These are phyloP conservation scores for Vigna radiata DNA, from an alignment of 306 rosid species.

Conservation along the genomic window DNA sequence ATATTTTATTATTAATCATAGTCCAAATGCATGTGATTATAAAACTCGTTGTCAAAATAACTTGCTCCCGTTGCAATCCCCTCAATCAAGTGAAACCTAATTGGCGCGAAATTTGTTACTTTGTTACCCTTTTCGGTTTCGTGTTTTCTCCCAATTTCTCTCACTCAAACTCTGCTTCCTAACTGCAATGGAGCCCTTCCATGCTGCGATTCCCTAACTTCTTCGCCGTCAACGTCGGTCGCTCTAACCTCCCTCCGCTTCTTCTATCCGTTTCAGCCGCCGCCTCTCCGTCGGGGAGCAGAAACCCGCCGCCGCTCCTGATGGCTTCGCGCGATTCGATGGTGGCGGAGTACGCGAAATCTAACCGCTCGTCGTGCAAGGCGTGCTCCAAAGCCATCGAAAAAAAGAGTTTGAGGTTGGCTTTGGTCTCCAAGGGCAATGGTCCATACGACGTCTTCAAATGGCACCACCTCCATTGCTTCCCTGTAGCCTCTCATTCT, in stretches of 20 bases:
- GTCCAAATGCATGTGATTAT: too few species aligned
- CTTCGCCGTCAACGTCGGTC: neutral
- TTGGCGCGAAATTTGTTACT: neutral
- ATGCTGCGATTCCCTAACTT: conserved; percentile 9
- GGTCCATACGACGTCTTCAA: conserved; percentile 52
- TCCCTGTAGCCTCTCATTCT: conserved; percentile 42
- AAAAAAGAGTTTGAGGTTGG: conserved; percentile 59
- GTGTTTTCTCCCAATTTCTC: neutral
- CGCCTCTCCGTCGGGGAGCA: neutral
- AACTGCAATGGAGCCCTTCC: neutral
- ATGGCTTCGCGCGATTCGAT: conserved; percentile 56
- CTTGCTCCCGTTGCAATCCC: too few species aligned
- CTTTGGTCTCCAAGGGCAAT: conserved; percentile 52
- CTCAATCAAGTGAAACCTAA: too few species aligned
- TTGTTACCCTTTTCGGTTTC: neutral
- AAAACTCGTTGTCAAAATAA: too few species aligned
- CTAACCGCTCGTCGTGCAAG: conserved; percentile 69
- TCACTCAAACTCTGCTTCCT: neutral
- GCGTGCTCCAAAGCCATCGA: conserved; percentile 58
- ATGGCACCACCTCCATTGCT: conserved; percentile 79
- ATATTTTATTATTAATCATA: too few species aligned
- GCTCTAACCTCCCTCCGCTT: neutral
- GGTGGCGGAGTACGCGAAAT: conserved; percentile 69
- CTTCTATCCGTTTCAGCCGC: conserved; percentile 9
- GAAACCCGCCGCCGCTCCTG: neutral